These are phyloP conservation scores for Solanum neorickii DNA, from an alignment of 257 asterid genomes.

Conservation along the genomic window DNA sequence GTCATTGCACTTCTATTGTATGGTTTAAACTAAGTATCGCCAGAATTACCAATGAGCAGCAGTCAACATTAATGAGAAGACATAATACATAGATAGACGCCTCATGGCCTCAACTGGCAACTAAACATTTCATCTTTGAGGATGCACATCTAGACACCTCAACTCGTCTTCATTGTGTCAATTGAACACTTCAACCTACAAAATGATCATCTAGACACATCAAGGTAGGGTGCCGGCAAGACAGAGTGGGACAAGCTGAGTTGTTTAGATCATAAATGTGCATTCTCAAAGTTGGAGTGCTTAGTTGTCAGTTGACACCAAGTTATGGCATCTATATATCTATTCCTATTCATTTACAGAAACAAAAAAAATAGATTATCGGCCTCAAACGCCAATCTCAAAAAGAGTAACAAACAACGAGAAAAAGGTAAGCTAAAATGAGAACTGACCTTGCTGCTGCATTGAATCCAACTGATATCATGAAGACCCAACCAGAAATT, in stretches of 20 bases:
- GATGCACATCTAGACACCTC: background rate
- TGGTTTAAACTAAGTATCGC: background rate
- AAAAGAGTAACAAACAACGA: background rate
- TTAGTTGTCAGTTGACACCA: background rate
- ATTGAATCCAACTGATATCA: slow-evolving; percentile 64
- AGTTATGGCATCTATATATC: background rate
- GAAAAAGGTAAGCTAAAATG: background rate
- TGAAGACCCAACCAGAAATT: slow-evolving; percentile 53
- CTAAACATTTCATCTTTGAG: background rate
- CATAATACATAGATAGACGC: background rate
- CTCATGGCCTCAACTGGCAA: background rate
- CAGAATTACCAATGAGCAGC: background rate
- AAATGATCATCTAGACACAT: background rate
- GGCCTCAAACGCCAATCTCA: background rate
- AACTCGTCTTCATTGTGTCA: background rate
- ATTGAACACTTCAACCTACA: background rate
- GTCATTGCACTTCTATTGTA: background rate
- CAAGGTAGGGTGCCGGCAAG: background rate
- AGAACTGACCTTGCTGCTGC: slow-evolving; percentile 51
- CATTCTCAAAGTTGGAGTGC: background rate
- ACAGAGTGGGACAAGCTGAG: background rate
- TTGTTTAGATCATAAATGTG: background rate
- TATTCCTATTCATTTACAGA: background rate
- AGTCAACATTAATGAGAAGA: background rate
- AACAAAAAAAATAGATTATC: background rate